Conservation (phyloP, 768 basidiomycete species). For the Coprinopsis strossmayeri region DNA sequence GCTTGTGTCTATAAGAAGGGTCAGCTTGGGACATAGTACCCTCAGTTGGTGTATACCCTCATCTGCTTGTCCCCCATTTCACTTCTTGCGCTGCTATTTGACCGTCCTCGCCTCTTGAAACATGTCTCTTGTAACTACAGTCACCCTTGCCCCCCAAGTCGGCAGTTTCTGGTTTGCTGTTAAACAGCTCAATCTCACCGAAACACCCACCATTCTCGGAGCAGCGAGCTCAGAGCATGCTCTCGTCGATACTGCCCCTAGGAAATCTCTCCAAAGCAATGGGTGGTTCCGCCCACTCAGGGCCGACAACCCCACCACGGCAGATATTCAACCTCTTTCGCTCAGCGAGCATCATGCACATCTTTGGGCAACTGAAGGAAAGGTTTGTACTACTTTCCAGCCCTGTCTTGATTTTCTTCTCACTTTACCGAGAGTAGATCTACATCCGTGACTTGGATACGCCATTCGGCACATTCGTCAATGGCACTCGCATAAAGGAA, state of each 20-base stretch:
- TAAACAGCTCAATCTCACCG: conserved; percentile 29
- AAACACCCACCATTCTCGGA: conserved; percentile 26
- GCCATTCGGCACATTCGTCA: conserved; percentile 42
- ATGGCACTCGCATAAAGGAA: conserved; percentile 32
- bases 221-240: conserved; percentile 14
- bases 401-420: neutral
- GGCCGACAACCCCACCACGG: conserved; percentile 14
- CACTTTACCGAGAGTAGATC: conserved; percentile 24
- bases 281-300: conserved; percentile 35
- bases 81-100: too few relatives aligned
- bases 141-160: conserved; percentile 27
- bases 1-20: too few relatives aligned
- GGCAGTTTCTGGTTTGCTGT: conserved; percentile 30
- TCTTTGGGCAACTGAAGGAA: conserved; percentile 37
- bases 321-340: conserved; percentile 31
- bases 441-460: conserved; percentile 41
- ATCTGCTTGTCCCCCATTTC: too few relatives aligned
- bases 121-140: conserved; percentile 7
- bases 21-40: too few relatives aligned
- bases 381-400: conserved; percentile 22
- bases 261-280: conserved; percentile 24
- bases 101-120: too few relatives aligned
- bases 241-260: neutral
- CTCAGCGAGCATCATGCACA: conserved; percentile 38
- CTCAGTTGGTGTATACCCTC: too few relatives aligned